Evolutionary conservation across 2,329 filamentous ascomycete species (phyloP), one percentile per base, ranked within the genome.

Genomic region (Allantophomopsis lycopodina): DNA sequence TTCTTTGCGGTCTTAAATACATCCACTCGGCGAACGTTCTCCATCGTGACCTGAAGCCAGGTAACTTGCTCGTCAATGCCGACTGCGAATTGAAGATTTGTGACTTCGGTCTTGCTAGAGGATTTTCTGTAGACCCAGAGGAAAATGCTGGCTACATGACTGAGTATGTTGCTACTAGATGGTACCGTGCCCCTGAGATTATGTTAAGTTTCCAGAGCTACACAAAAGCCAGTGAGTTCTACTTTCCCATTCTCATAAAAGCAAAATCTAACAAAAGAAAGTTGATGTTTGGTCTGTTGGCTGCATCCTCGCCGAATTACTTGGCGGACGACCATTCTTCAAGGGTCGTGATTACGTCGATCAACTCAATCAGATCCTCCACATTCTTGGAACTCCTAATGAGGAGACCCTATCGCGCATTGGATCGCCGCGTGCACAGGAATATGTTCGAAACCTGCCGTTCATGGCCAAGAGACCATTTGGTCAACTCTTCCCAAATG

Each of bases 131-230:
- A 55, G 89, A 96, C 50, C 91, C 91, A 1, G 86, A 98, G 61
- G 89, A 98, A 65, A 96, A 96, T 59, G 91, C 91, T 14, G 91
- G 91, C 16, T 98, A 96, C 64, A 96, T 98, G 91, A 98, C 91
- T 10, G 91, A 98, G 64, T 98, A 98, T 56, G 91, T 98, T 41
- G 91, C 91, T 38, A 98, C 91, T 39, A 76, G 91, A 66, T 98
- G 91, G 91, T 98, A 98, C 62, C 82, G 91, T 64, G 91, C 91
- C 3, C 91, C 91, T 5, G 91, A 98, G 63, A 98, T 98, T 53
- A 98, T 98, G 91, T 68, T 98, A 61, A 95, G 87, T 68, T 98
- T 98, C 76, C 89, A 96, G 64, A 95, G 87, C 68, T 98, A 98
- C 64, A 98, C 91, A 55, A 98, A 98, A 86, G 91, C 91, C 51